Evolutionary conservation across 257 asterid species (phyloP).

Genomic region (Lycium barbarum): DNA sequence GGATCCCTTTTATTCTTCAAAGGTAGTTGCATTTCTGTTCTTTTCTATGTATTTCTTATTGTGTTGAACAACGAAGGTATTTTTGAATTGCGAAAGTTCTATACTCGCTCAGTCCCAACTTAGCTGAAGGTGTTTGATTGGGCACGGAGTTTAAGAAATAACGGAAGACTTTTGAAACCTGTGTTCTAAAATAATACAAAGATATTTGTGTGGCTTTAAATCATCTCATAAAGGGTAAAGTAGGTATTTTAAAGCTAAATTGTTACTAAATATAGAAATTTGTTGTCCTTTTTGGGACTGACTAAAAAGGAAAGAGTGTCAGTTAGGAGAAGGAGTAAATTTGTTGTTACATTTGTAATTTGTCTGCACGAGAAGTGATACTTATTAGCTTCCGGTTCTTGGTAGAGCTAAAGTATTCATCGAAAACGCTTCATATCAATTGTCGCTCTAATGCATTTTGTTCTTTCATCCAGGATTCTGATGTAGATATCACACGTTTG

Average conservation of each 20-base stretch:
- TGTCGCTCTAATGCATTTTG: background rate
- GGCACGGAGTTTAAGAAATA: too few species aligned
- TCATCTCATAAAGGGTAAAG: too few species aligned
- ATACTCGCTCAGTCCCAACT: background rate
- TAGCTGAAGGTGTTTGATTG: too few species aligned
- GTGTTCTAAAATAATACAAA: too few species aligned
- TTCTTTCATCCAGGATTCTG: conserved; percentile 47
- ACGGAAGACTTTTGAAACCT: too few species aligned
- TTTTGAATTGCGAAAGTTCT: background rate
- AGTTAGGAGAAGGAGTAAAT: background rate
- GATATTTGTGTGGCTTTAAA: too few species aligned
- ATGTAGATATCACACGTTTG: conserved; percentile 40
- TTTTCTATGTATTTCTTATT: background rate
- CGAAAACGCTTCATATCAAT: background rate
- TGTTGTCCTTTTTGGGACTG: too few species aligned
- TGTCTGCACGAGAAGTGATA: background rate
- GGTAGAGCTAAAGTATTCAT: background rate
- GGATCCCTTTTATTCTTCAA: conserved; percentile 47
- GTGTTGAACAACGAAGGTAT: background rate
- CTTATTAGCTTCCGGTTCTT: background rate
- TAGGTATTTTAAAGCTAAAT: too few species aligned
- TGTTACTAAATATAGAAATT: too few species aligned
- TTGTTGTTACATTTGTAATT: background rate
- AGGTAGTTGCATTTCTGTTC: conserved; percentile 44
- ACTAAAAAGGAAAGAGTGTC: too few species aligned